Conservation (phyloP, 352 stramenopile genomes). For the Halophytophthora polymorphica region DNA sequence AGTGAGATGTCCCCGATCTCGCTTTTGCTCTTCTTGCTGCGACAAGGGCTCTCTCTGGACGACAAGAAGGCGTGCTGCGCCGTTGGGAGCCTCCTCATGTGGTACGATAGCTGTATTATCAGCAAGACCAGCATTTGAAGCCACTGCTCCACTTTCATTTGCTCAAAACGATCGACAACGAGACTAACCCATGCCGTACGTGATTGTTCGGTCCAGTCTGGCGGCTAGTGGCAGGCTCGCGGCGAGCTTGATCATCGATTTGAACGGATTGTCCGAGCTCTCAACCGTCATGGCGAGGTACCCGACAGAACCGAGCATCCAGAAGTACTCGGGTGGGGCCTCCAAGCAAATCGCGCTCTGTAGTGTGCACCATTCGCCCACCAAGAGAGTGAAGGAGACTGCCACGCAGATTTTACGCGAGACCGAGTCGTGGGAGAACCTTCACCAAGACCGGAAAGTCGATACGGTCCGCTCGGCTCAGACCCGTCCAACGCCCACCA, state of each 20-base stretch:
- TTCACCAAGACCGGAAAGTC: constrained; percentile 21
- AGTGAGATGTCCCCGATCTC: constrained; percentile 62
- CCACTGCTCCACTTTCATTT: neutral
- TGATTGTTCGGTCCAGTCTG: constrained; percentile 29
- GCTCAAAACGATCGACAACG: neutral
- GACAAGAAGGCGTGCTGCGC: constrained; percentile 82
- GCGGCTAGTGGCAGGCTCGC: constrained; percentile 51
- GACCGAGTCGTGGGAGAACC: constrained; percentile 29
- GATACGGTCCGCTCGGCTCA: constrained; percentile 7
- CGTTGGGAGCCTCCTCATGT: constrained; percentile 70
- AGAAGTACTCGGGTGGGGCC: constrained; percentile 56
- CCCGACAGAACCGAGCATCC: constrained; percentile 59
- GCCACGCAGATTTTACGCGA: constrained; percentile 43
- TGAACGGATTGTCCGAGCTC: constrained; percentile 65
- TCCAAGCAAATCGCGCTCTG: constrained; percentile 59
- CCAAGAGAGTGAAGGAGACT: constrained; percentile 36
- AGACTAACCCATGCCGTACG: constrained; percentile 1
- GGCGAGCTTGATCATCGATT: constrained; percentile 41
- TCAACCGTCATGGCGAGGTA: constrained; percentile 77
- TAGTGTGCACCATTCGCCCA: constrained; percentile 38
- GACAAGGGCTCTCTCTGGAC: constrained; percentile 67
- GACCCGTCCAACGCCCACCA: constrained; percentile 11
- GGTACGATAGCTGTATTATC: constrained; percentile 38
- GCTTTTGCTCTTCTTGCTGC: constrained; percentile 65
- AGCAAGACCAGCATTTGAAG: neutral